These are phyloP conservation scores for Haplosporangium sp. DNA, from an alignment of 371 early-diverging fungal genomes.

Conservation along the genomic window DNA sequence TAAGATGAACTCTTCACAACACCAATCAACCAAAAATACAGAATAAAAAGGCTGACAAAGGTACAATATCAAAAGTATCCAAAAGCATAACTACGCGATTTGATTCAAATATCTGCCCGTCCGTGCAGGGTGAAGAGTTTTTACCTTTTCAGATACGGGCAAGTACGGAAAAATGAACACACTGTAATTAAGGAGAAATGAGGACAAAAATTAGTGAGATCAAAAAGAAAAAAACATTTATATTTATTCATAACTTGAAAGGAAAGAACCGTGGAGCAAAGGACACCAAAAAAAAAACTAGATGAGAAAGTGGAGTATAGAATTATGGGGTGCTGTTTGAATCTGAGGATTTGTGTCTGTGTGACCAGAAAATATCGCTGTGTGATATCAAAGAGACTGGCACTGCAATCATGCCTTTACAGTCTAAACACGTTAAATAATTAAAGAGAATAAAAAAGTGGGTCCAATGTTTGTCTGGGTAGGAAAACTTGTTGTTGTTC, in stretches of 20 bases:
- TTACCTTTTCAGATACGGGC: background rate
- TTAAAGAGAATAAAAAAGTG: background rate
- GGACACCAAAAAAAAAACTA: background rate
- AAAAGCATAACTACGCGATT: background rate
- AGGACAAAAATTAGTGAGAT: background rate
- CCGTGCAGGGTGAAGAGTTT: background rate
- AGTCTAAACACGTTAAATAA: too few species aligned
- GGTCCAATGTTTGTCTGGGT: background rate
- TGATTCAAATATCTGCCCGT: background rate
- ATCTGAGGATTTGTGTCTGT: background rate
- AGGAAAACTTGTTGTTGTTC: background rate
- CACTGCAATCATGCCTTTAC: too few species aligned
- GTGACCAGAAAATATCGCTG: background rate
- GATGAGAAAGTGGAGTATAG: background rate
- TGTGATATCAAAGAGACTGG: background rate
- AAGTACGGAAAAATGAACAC: background rate
- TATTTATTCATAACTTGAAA: background rate
- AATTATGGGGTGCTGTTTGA: too few species aligned
- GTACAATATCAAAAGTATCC: constrained; percentile 1
- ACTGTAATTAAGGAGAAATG: background rate
- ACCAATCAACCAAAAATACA: background rate
- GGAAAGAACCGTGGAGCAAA: background rate
- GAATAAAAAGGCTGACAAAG: background rate
- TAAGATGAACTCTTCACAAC: background rate
- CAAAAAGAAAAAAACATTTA: background rate